A percentile compares a stretch with the other conserved stretches of the same genome.
These are phyloP conservation scores for Boletus reticuloceps DNA, from an alignment of 768 basidiomycete species.

Conservation along the genomic window DNA sequence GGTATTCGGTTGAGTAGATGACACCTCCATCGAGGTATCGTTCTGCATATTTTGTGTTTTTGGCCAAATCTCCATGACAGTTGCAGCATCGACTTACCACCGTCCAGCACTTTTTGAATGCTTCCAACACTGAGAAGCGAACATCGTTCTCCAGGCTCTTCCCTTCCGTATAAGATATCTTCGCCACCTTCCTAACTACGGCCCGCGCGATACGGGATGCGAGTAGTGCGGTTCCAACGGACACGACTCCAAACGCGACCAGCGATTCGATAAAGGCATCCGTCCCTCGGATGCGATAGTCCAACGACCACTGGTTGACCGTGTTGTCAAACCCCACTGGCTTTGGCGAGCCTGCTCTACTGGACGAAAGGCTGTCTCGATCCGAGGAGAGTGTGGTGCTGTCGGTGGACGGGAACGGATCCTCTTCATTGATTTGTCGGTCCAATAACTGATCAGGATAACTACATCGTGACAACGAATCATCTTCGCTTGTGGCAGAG, in stretches of 20 bases:
- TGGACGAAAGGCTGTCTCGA: constrained; percentile 10
- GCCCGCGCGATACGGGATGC: constrained; percentile 16
- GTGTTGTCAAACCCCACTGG: constrained; percentile 11
- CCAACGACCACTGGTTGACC: constrained; percentile 19
- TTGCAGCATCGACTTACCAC: constrained; percentile 8
- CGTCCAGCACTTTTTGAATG: constrained; percentile 17
- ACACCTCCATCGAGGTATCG: constrained; percentile 5
- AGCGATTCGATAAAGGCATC: constrained; percentile 15
- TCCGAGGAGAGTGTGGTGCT: constrained; percentile 7
- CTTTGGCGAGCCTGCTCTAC: neutral
- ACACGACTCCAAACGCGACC: constrained; percentile 13
- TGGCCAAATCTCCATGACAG: neutral
- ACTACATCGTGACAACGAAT: neutral
- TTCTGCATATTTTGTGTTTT: constrained; percentile 9
- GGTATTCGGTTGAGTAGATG: neutral
- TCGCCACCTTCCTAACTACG: constrained; percentile 2
- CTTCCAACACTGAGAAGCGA: constrained; percentile 11
- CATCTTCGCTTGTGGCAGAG: neutral
- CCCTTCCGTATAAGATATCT: constrained; percentile 10
- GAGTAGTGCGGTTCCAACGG: constrained; percentile 10
- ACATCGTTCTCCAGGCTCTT: constrained; percentile 8
- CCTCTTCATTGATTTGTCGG: neutral
- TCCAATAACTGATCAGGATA: neutral
- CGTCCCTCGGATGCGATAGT: constrained; percentile 18
- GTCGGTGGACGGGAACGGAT: neutral